Evolutionary conservation across 805 yeast species (phyloP).

Genomic region (Ogataea haglerorum): DNA sequence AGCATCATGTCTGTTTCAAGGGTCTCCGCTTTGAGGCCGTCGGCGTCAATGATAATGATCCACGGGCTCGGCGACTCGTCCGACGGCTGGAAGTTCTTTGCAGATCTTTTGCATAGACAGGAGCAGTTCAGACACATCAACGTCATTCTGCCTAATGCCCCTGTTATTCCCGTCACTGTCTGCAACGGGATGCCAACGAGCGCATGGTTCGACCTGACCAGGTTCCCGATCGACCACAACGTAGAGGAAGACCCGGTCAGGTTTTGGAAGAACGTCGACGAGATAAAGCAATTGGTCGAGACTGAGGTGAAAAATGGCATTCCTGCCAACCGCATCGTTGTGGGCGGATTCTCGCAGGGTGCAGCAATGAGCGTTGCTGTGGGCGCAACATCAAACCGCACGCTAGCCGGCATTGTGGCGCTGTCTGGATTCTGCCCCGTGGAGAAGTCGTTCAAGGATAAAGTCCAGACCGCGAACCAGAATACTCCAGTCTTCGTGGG

Average conservation of each 20-base stretch:
- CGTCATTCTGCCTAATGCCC: slow-evolving; percentile 92
- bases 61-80: slow-evolving; percentile 96
- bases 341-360: slow-evolving; percentile 97
- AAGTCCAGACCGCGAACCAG: slow-evolving; percentile 40
- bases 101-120: slow-evolving; percentile 51
- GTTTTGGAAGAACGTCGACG: slow-evolving; percentile 45
- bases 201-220: slow-evolving; percentile 77
- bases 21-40: slow-evolving; percentile 41
- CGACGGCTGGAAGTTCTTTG: slow-evolving; percentile 82
- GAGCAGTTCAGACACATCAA: slow-evolving; percentile 51
- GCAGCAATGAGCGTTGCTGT: slow-evolving; percentile 73
- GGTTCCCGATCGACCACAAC: slow-evolving; percentile 44
- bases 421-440: slow-evolving; percentile 72
- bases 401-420: slow-evolving; percentile 74
- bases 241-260: slow-evolving; percentile 53
- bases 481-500: slow-evolving; percentile 82
- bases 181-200: slow-evolving; percentile 69
- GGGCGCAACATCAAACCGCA: slow-evolving; percentile 48
- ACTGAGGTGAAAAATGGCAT: slow-evolving; percentile 55
- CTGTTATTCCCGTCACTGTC: slow-evolving; percentile 61
- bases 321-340: slow-evolving; percentile 62
- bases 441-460: slow-evolving; percentile 23
- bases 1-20: slow-evolving; percentile 31
- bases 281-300: slow-evolving; percentile 43
- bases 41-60: slow-evolving; percentile 68